Evolutionary conservation across 345 rosid species (phyloP).

Genomic region (Rhodomyrtus tomentosa): DNA sequence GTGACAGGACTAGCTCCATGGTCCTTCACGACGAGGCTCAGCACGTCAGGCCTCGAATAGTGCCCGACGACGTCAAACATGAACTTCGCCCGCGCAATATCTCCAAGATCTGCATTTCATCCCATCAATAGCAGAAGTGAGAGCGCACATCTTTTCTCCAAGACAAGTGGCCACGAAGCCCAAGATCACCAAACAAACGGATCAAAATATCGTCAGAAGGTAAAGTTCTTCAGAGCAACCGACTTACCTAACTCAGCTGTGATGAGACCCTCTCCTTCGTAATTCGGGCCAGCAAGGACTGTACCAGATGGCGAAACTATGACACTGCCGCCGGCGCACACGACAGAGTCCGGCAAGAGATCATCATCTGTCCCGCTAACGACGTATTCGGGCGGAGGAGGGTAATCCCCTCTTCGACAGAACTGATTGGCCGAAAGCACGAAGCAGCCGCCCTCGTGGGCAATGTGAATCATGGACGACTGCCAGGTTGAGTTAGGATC

Average conservation of each 20-base stretch:
- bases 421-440: constrained; percentile 85
- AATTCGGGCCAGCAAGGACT: constrained; percentile 85
- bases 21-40: constrained; percentile 74
- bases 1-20: constrained; percentile 58
- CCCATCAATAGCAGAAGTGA: background rate
- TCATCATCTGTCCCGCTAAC: constrained; percentile 57
- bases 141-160: background rate
- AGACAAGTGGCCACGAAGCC: background rate
- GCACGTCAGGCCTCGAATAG: constrained; percentile 86
- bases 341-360: constrained; percentile 56
- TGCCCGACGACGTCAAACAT: constrained; percentile 89
- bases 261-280: constrained; percentile 74
- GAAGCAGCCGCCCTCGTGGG: constrained; percentile 93
- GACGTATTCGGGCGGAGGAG: constrained; percentile 75
- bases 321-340: constrained; percentile 84
- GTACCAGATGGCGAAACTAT: constrained; percentile 78
- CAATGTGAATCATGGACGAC: constrained; percentile 82
- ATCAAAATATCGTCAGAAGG: background rate
- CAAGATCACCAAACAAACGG: background rate
- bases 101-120: constrained; percentile 66
- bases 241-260: constrained; percentile 77
- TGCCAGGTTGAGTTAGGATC: constrained; percentile 72
- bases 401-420: constrained; percentile 80
- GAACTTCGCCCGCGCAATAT: constrained; percentile 74
- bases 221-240: background rate